phyloP scores from a whole-genome alignment of 2,329 filamentous ascomycete genomes.

The Phaeomoniella chlamydospora region DNA sequence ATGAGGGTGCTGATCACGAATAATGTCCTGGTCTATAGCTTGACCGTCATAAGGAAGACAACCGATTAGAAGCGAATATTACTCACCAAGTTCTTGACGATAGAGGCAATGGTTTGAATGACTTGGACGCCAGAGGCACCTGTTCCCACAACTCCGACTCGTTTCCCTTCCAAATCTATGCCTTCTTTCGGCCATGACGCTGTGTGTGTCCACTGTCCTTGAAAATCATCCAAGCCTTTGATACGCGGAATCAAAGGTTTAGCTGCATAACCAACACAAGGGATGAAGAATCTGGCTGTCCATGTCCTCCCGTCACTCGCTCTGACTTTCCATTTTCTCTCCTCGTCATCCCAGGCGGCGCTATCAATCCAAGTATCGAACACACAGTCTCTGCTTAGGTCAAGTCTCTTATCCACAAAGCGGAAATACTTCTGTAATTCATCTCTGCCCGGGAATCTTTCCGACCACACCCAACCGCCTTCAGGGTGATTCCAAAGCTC shows the following conservation, averaged over 20 bases:
- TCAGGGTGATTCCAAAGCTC: slow-evolving; percentile 21
- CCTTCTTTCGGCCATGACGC: slow-evolving; percentile 45
- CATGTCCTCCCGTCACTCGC: slow-evolving; percentile 18
- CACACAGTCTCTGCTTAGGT: slow-evolving; percentile 19
- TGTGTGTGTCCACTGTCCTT: slow-evolving; percentile 44
- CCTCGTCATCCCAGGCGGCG: slow-evolving; percentile 17
- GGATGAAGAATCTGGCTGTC: slow-evolving; percentile 5
- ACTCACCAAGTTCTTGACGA: slow-evolving; percentile 5
- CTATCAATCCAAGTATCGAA: slow-evolving; percentile 18
- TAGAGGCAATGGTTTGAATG: slow-evolving; percentile 10
- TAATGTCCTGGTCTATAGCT: too few species aligned
- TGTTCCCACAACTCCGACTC: slow-evolving; percentile 48
- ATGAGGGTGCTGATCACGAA: too few species aligned
- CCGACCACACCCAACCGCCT: slow-evolving; percentile 29
- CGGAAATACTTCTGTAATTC: slow-evolving; percentile 26
- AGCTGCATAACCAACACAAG: slow-evolving; percentile 24
- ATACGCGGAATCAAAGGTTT: slow-evolving; percentile 48
- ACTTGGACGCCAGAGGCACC: slow-evolving; percentile 51
- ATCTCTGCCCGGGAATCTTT: slow-evolving; percentile 21
- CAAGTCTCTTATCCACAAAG: slow-evolving; percentile 23
- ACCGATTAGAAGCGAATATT: slow-evolving; percentile 1
- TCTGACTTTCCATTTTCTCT: slow-evolving; percentile 22
- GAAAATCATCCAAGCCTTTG: slow-evolving; percentile 42
- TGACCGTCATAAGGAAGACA: background rate
- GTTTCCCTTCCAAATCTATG: slow-evolving; percentile 41